These are phyloP conservation scores for Adansonia madagascariensis DNA, from an alignment of 441 rosid species.

Conservation along the genomic window DNA sequence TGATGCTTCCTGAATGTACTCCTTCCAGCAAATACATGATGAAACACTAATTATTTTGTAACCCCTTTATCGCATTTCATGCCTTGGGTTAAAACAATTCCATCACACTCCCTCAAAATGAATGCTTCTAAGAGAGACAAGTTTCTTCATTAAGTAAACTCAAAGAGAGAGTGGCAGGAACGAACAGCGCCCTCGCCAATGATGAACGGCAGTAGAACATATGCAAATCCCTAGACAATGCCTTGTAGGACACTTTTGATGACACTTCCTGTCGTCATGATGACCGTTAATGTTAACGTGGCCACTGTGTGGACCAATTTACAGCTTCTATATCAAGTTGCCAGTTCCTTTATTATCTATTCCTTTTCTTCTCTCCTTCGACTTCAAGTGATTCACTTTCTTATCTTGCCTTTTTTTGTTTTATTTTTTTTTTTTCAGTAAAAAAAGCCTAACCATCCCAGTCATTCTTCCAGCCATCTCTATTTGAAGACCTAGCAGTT, in stretches of 20 bases:
- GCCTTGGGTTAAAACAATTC: neutral
- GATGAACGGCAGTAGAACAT: neutral
- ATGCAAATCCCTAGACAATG: too few species aligned
- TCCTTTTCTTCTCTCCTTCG: slow-evolving; percentile 1
- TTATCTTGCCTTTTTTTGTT: neutral
- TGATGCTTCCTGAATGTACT: neutral
- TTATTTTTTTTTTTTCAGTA: neutral
- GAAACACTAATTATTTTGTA: neutral
- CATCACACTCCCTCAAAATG: neutral
- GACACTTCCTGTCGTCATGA: neutral
- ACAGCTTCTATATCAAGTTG: slow-evolving; percentile 29
- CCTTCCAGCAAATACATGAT: neutral
- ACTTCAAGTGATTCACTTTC: neutral
- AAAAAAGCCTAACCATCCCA: slow-evolving; percentile 66
- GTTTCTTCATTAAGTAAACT: neutral
- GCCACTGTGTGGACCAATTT: slow-evolving; percentile 27
- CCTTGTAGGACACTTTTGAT: neutral
- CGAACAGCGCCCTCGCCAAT: neutral
- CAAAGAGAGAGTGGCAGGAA: neutral
- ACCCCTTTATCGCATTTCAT: neutral
- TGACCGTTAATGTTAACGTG: slow-evolving; percentile 14
- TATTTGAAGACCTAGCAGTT: slow-evolving; percentile 61
- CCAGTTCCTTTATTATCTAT: slow-evolving; percentile 29
- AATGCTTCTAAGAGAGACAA: neutral
- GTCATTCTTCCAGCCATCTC: slow-evolving; percentile 82